Evolutionary conservation across 2,329 filamentous ascomycete genomes (phyloP).

Genomic region (Sphaerostilbella broomeana): DNA sequence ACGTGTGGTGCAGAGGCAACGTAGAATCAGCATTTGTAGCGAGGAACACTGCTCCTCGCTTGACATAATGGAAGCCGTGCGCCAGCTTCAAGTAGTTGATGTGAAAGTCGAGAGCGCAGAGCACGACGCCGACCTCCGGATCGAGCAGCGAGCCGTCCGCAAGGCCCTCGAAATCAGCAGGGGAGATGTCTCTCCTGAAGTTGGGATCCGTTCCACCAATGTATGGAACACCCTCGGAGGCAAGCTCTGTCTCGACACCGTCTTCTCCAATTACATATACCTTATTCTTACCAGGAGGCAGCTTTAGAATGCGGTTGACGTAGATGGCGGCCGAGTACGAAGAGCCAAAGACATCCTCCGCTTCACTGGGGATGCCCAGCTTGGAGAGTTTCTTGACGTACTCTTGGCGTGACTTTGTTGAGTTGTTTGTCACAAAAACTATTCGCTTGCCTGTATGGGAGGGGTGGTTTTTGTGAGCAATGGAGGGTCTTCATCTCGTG

Average conservation of each 20-base stretch:
- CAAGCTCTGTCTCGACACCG: conserved; percentile 85
- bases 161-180: conserved; percentile 72
- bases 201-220: conserved; percentile 81
- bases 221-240: conserved; percentile 68
- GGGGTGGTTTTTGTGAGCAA: no score
- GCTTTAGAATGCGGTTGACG: conserved; percentile 83
- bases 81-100: conserved; percentile 91
- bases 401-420: conserved; percentile 86
- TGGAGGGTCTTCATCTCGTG: conserved; percentile 2
- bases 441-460: conserved; percentile 67
- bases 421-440: conserved; percentile 98
- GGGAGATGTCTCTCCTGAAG: conserved; percentile 69
- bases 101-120: conserved; percentile 88
- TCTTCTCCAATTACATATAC: conserved; percentile 90
- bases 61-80: conserved; percentile 79
- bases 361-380: conserved; percentile 70
- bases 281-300: conserved; percentile 75
- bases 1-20: conserved; percentile 68
- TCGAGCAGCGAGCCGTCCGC: conserved; percentile 73
- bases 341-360: conserved; percentile 92
- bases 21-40: conserved; percentile 93
- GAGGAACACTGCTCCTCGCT: conserved; percentile 74
- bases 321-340: conserved; percentile 94
- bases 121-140: conserved; percentile 80
- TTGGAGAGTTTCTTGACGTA: conserved; percentile 86